Evolutionary conservation across 2,329 filamentous ascomycete species (phyloP).

Genomic region (Dothistroma septosporum): DNA sequence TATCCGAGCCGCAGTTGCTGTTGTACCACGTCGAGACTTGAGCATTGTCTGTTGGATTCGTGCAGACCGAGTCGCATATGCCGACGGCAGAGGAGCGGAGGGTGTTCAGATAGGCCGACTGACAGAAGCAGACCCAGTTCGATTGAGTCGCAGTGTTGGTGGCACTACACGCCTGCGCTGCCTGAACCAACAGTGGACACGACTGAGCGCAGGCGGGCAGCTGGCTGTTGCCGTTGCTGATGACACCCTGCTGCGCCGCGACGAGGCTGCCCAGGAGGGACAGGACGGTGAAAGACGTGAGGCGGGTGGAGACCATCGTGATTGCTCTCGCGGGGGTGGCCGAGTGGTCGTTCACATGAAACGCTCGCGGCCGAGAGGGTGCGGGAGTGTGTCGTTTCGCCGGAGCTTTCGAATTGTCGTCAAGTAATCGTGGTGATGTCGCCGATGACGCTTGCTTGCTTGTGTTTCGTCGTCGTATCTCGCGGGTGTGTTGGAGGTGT

Average conservation of each 20-base stretch:
- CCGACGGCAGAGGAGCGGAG: conserved; percentile 50
- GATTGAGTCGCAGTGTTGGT: conserved; percentile 44
- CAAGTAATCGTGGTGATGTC: background rate
- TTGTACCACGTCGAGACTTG: conserved; percentile 68
- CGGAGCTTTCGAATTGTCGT: background rate
- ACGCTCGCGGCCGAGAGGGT: background rate
- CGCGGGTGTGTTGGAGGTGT: background rate
- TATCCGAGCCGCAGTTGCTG: conserved; percentile 55
- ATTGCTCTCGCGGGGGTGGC: background rate
- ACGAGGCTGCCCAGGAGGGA: background rate
- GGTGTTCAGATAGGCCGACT: conserved; percentile 54
- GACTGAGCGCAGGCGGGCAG: conserved; percentile 36
- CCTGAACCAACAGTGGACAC: conserved; percentile 48
- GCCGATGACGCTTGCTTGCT: background rate
- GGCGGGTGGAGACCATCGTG: background rate
- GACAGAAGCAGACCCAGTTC: conserved; percentile 70
- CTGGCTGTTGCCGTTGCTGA: conserved; percentile 31
- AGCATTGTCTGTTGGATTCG: conserved; percentile 47
- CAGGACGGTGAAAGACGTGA: background rate
- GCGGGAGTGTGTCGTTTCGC: background rate
- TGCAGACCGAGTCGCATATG: conserved; percentile 56
- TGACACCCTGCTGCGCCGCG: conserved; percentile 28
- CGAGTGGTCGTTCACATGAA: background rate
- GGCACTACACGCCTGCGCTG: conserved; percentile 65
- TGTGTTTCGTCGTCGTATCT: background rate